Conservation (phyloP, 2,329 filamentous ascomycete genomes). For the Fusarium sambucinum region DNA sequence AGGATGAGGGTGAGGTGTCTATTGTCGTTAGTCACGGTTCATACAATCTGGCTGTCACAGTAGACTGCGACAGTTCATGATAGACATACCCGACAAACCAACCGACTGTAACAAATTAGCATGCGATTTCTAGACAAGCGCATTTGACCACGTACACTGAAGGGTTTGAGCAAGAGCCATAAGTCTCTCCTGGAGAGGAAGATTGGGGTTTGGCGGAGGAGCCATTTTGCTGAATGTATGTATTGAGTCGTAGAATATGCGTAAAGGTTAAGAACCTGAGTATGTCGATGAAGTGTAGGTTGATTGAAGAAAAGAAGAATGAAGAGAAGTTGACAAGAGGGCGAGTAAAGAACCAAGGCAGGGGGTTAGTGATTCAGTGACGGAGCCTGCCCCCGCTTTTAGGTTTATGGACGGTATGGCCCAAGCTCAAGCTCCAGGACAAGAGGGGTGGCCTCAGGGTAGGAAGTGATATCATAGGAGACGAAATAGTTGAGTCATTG, state of each 20-base stretch:
- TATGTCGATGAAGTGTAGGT: constrained; percentile 1
- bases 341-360: constrained; percentile 38
- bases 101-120: constrained; percentile 65
- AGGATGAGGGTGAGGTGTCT: constrained; percentile 87
- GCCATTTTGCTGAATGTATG: constrained; percentile 63
- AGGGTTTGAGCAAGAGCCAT: constrained; percentile 86
- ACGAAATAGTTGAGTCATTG: background rate
- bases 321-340: constrained; percentile 33
- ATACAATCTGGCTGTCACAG: too few species aligned
- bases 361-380: constrained; percentile 38
- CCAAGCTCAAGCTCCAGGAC: constrained; percentile 29
- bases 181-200: constrained; percentile 80
- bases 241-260: constrained; percentile 5
- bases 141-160: constrained; percentile 76
- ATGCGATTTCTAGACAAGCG: constrained; percentile 21
- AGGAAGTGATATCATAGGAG: constrained; percentile 4
- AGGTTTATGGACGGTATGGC: constrained; percentile 10
- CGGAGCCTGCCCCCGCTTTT: constrained; percentile 38
- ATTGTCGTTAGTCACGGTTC: too few species aligned
- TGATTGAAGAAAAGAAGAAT: constrained; percentile 22
- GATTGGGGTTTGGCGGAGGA: constrained; percentile 76
- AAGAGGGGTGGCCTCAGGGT: background rate
- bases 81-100: constrained; percentile 84
- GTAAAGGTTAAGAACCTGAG: background rate
- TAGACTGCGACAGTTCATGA: constrained; percentile 23